Evolutionary conservation across 192 early-diverging fungal species (phyloP).

Genomic region (Glomus cerebriforme): DNA sequence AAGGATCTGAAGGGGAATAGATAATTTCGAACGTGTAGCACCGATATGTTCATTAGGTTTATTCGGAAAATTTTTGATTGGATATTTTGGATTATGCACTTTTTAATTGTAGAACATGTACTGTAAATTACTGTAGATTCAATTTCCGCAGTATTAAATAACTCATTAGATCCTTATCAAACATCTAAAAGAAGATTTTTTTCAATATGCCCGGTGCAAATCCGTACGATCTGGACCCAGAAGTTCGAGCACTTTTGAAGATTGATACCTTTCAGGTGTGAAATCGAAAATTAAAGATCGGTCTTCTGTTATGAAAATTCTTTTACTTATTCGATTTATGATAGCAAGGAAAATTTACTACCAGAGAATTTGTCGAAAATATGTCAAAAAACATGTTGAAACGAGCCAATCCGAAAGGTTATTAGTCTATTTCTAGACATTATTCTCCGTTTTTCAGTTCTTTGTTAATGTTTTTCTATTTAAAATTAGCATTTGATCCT

Average conservation of each 20-base stretch:
- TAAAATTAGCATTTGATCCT: slow-evolving; percentile 71
- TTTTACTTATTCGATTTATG: background rate
- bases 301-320: too few relatives aligned
- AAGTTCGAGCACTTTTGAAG: slow-evolving; percentile 42
- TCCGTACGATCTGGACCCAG: slow-evolving; percentile 48
- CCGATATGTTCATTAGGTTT: background rate
- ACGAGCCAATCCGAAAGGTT: slow-evolving; percentile 46
- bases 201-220: slow-evolving; percentile 22
- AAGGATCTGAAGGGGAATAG: background rate
- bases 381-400: slow-evolving; percentile 51
- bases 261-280: slow-evolving; percentile 51
- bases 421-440: background rate
- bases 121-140: background rate
- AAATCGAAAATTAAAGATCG: background rate
- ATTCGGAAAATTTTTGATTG: background rate
- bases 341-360: slow-evolving; percentile 52
- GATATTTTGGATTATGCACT: background rate
- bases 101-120: background rate
- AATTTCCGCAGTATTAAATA: background rate
- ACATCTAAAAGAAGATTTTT: background rate
- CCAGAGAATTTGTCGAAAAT: slow-evolving; percentile 61
- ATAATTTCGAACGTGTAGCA: background rate
- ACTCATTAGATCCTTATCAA: background rate
- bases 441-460: background rate
- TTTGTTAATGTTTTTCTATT: background rate